Base-by-base conservation (phyloP, 106 monocot species). In the Dactylorhiza incarnata region DNA sequence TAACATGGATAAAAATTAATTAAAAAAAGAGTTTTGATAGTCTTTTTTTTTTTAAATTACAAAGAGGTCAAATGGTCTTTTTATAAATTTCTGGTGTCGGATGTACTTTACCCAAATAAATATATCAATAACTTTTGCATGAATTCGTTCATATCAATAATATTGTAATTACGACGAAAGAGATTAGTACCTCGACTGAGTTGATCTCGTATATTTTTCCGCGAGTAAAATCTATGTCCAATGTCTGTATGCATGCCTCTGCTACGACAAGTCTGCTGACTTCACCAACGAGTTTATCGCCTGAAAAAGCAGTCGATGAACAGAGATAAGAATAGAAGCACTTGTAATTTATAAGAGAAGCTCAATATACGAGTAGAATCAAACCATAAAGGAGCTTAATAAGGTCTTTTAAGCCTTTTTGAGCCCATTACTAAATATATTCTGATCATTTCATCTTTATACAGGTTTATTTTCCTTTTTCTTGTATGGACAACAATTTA, bases 161-260 rank as follows among this genome's bases (percentile, higher is more conserved):
- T 59, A 59, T 59, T 59, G 58, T n/a, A 22, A 59, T 59, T 59
- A 8, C 22, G 2, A 59, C 8, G 22, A 59, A 59, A 59, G 12
- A 15, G 23, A 74, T 66, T 22, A 37, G 0, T 86, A 94, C 97
- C 97, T 91, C 68, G 22, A 91, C 69, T 56, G 93, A 97, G 81
- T 89, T 97, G 72, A 97, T 93, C 75, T 97, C 97, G 73, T 91
- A 97, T 73, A 83, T 89, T 85, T 97, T 82, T 48, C 94, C 87
- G 80, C 84, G 22, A 14, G 97, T 91, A 61, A 75, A 84, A 15
- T 89, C 91, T 47, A 94, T 85, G 78, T 97, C 97, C 79, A 97
- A 68, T 15, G 94, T 94, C 78, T 97, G 97, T 83, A 97, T 91
- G 80, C 93, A 97, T 45, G 97, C 97, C 88, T 97, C 97, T 55